phyloP scores from a whole-genome alignment of 805 yeast species.

The Candida ovalis region DNA sequence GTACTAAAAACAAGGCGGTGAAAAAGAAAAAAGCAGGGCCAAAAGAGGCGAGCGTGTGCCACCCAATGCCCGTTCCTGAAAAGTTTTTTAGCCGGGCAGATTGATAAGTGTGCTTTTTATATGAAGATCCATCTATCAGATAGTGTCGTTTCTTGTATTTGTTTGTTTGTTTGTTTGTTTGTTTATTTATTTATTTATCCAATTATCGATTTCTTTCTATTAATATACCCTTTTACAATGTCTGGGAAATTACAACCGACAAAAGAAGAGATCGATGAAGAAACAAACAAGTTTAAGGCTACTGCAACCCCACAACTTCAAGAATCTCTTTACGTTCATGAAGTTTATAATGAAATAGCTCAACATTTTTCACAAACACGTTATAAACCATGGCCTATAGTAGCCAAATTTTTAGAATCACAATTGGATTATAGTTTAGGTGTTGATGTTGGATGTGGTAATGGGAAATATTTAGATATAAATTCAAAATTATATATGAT shows the following conservation, averaged over 20 bases:
- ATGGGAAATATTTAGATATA: constrained; percentile 82
- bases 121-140: too few species aligned
- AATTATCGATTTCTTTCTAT: too few species aligned
- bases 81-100: too few species aligned
- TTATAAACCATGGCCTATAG: constrained; percentile 98
- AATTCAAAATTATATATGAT: constrained; percentile 65
- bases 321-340: constrained; percentile 80
- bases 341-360: constrained; percentile 92
- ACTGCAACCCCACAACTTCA: constrained; percentile 45
- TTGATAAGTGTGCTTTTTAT: too few species aligned
- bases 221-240: constrained; percentile 12
- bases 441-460: constrained; percentile 94
- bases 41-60: too few species aligned
- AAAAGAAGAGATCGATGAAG: constrained; percentile 25
- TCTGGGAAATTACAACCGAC: constrained; percentile 31
- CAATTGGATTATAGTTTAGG: constrained; percentile 63
- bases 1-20: too few species aligned
- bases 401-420: constrained; percentile 57
- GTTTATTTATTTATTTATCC: too few species aligned
- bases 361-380: constrained; percentile 89
- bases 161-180: too few species aligned
- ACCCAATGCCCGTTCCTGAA: too few species aligned
- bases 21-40: too few species aligned
- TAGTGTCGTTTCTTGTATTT: too few species aligned
- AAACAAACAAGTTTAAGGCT: constrained; percentile 27